Evolutionary conservation across 2,329 filamentous ascomycete species (phyloP), one percentile per base, ranked within the genome.

Genomic region (Dothideomycetes sp.): DNA sequence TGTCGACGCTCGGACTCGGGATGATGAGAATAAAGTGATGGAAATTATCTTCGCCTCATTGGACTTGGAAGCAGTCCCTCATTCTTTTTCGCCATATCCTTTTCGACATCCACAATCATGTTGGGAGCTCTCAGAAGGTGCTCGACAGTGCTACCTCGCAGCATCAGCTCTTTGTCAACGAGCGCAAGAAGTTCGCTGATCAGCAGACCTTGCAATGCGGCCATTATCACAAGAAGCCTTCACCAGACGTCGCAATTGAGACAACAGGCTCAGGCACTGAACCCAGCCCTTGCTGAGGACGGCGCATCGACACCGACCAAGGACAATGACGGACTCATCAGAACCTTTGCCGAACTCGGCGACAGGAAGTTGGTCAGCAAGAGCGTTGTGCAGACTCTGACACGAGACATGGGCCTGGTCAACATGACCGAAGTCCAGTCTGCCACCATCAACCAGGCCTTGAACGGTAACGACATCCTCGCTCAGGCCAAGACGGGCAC

Each of bases 401-500:
- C 75, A 1, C 51, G 73, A 4, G 74, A 77, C 38, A 84, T 96
- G 80, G 67, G 72, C 19, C 81, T 95, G 52, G 74, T 82, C 35
- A 76, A 69, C 28, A 96, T 98, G 91, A 96, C 89, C 16, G 82
- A 91, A 16, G 89, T 98, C 11, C 91, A 98, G 62, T 71, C 77
- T 33, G 74, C 80, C 58, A 94, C 89, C 10, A 87, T 98, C 56
- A 77, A 77, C 45, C 74, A 84, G 42, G 84, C 84, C 4, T 67
- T 96, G 29, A 76, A 78, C 50, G 88, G 91, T 16, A 75, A 71
- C 45, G 89, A 95, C 61, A 71, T 94, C 41, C 63, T 96, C 50
- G 91, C 89, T 33, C 91, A 96, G 67, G 91, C 91, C 45, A 94
- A 85, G 65, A 98, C 91, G 7, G 91, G 91, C 58, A 96, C 91